A percentile compares a stretch with the other conserved stretches of the same genome.
Conservation (phyloP, 2,329 filamentous ascomycete genomes). For the Colletotrichum brevisporum region DNA sequence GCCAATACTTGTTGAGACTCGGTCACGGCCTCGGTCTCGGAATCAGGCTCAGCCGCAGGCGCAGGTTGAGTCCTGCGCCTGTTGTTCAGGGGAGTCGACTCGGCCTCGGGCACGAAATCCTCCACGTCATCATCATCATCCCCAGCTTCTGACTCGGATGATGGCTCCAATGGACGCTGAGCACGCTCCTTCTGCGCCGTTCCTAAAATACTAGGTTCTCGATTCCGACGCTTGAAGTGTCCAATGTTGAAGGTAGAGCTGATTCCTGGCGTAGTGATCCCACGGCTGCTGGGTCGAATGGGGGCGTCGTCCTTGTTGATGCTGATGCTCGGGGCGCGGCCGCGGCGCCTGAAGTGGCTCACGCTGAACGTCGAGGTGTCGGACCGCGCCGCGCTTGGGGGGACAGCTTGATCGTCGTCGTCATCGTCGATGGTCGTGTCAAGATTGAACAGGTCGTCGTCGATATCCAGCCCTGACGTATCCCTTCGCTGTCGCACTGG, state of each 20-base stretch:
- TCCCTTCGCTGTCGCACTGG: conserved; percentile 55
- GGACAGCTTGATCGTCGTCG: conserved; percentile 50
- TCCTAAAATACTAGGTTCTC: conserved; percentile 74
- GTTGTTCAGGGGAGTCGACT: conserved; percentile 74
- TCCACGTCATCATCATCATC: conserved; percentile 48
- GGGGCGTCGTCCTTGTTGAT: conserved; percentile 65
- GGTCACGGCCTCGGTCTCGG: conserved; percentile 29
- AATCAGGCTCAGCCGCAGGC: conserved; percentile 43
- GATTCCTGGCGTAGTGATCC: conserved; percentile 62
- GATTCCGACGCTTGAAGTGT: conserved; percentile 68
- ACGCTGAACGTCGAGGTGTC: conserved; percentile 64
- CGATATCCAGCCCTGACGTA: conserved; percentile 64
- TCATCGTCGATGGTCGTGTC: conserved; percentile 57
- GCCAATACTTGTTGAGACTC: conserved; percentile 45
- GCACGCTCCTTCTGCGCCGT: conserved; percentile 60
- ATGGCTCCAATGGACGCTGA: conserved; percentile 42
- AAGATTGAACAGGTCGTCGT: conserved; percentile 62
- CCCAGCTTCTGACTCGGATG: conserved; percentile 38
- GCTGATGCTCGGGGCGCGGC: conserved; percentile 62
- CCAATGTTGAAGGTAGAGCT: conserved; percentile 69
- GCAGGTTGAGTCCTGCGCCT: conserved; percentile 57
- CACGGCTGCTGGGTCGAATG: conserved; percentile 67
- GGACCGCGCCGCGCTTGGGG: conserved; percentile 52
- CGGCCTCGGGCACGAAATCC: conserved; percentile 72
- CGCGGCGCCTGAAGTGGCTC: conserved; percentile 60